These are phyloP conservation scores for Haplosporangium gracile DNA, from an alignment of 192 early-diverging fungal species.

Conservation along the genomic window DNA sequence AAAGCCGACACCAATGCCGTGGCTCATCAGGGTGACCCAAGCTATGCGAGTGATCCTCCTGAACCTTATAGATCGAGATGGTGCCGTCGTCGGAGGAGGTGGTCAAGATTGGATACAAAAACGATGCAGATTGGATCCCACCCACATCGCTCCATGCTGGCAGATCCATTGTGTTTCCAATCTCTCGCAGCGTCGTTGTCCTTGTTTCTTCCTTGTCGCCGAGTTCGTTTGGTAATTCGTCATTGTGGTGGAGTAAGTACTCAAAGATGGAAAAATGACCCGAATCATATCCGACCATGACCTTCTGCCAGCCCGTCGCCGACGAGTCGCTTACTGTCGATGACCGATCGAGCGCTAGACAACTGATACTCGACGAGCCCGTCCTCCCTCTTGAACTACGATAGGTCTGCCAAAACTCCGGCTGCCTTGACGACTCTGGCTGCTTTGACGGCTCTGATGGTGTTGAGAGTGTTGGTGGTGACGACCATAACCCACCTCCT, in stretches of 20 bases:
- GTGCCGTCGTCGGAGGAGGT: constrained; percentile 30
- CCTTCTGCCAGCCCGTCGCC: constrained; percentile 27
- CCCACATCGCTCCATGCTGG: constrained; percentile 29
- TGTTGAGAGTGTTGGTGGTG: not conserved
- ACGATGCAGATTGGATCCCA: constrained; percentile 25
- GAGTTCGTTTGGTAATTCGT: not conserved
- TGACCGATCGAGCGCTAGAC: constrained; percentile 25
- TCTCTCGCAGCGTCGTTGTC: constrained; percentile 3
- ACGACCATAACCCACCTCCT: not conserved
- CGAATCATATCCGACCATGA: constrained; percentile 39
- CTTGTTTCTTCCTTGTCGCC: not conserved
- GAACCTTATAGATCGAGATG: constrained; percentile 41
- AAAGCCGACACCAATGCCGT: constrained; percentile 28
- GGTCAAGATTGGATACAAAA: constrained; percentile 28
- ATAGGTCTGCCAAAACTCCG: constrained; percentile 45
- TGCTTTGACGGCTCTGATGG: not conserved
- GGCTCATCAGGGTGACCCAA: not conserved
- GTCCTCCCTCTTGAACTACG: not conserved
- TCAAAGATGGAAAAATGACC: constrained; percentile 51
- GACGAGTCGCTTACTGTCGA: not conserved
- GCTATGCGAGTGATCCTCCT: not conserved
- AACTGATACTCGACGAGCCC: not conserved
- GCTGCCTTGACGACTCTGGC: not conserved
- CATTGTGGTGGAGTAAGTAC: not conserved
- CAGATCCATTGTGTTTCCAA: constrained; percentile 23